A percentile compares a stretch with the other conserved stretches of the same genome.
Evolutionary conservation across 1,284 basidiomycete species (phyloP).

Genomic region (Cystobasidiaceae sp.): DNA sequence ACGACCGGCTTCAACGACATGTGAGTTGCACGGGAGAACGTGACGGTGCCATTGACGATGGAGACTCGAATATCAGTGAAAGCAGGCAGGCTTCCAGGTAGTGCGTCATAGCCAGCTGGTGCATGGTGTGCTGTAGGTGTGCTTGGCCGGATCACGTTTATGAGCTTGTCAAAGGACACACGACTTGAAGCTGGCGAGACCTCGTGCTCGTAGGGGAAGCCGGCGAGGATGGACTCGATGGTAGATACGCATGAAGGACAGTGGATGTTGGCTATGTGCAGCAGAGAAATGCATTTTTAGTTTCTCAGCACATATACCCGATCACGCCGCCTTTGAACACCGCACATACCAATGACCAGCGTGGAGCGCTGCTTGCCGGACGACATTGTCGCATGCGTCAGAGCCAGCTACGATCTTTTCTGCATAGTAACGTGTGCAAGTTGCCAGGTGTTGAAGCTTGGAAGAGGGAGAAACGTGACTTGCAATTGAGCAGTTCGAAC

Average conservation of each 20-base stretch:
- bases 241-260: constrained; percentile 50
- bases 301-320: too few species aligned
- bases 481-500: background rate
- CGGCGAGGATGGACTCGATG: constrained; percentile 44
- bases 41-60: constrained; percentile 36
- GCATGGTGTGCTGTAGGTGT: too few species aligned
- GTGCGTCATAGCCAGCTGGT: too few species aligned
- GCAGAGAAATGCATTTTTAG: background rate
- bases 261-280: constrained; percentile 39
- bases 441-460: background rate
- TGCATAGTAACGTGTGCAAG: too few species aligned
- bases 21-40: constrained; percentile 26
- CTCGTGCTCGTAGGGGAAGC: constrained; percentile 31
- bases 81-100: too few species aligned
- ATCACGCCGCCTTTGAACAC: background rate
- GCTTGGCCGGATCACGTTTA: too few species aligned
- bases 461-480: background rate
- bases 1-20: background rate
- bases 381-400: background rate
- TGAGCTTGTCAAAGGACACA: constrained; percentile 45
- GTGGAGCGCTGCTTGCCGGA: background rate
- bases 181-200: constrained; percentile 34
- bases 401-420: too few species aligned
- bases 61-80: constrained; percentile 31
- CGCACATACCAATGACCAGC: constrained; percentile 21